Base-by-base conservation (phyloP, 1,139 yeast species). In the Meyerozyma sp. region DNA sequence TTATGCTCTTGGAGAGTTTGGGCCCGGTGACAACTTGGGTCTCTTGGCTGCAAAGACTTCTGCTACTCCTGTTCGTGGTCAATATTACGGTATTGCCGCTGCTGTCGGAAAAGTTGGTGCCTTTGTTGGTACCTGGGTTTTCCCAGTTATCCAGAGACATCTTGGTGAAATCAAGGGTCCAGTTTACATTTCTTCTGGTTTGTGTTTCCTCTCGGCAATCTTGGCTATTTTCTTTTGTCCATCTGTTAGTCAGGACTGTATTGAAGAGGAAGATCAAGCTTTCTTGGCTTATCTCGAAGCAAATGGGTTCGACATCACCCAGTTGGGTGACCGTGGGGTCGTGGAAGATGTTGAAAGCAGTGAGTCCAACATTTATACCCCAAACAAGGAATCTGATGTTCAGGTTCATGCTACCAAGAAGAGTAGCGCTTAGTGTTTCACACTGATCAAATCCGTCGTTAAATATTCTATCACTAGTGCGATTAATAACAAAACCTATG, bases 11-110 rank as follows among this genome's bases (percentile, higher is more conserved):
- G 98, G 98, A 55, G 97, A 91, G 65, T 86, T 90, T 63, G 96
- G 96, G 23, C 91, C 96, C 13, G 98, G 98, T 66, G 89, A 90
- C 65, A 88, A 87, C 64, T 84, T 86, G 61, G 97, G 97, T 53
- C 68, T 86, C 46, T 72, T 91, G 49, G 95, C 96, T 25, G 78
- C 96, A 35, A 90, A 90, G 66, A 84, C 95, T 27, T 77, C 84
- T 42, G 86, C 96, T 37, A 84, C 96, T 13, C 82, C 95, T 25
- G 77, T 90, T 44, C 82, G 97, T 68, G 97, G 97, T 48, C 87
- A 84, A 56, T 87, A 86, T 66, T 91, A 91, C 61, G 94, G 94
- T 54, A 75, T 89, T 54, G 93, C 95, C 40, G 96, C 97, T 46
- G 96, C 96, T 26, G 57, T 81, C 44, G 97, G 96, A 57, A 90